Evolutionary conservation across 108 stramenopile genomes (phyloP).

Genomic region (Poteriospumella lacustris): DNA sequence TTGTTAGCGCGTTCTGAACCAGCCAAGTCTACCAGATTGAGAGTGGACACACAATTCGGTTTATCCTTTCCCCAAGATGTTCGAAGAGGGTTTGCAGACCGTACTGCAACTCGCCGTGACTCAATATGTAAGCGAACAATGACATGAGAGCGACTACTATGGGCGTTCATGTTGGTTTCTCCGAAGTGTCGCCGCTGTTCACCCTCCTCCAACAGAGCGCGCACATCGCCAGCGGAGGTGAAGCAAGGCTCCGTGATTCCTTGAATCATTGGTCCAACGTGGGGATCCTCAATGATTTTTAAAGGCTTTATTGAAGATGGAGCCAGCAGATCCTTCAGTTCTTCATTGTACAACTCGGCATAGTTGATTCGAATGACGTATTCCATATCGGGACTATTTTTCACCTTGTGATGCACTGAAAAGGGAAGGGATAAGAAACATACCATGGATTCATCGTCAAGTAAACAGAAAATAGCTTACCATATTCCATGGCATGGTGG

Average conservation of each 20-base stretch:
- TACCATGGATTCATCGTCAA: not conserved
- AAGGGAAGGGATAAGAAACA: not conserved
- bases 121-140: conserved; percentile 46
- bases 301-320: not conserved
- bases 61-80: conserved; percentile 23
- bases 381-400: not conserved
- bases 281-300: conserved; percentile 19
- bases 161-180: conserved; percentile 48
- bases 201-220: conserved; percentile 15
- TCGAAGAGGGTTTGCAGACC: not conserved
- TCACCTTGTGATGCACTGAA: not conserved
- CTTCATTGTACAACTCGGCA: conserved; percentile 27
- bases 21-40: conserved; percentile 50
- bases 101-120: not conserved
- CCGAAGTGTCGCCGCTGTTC: conserved; percentile 24
- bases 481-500: conserved; percentile 6
- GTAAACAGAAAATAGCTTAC: not conserved
- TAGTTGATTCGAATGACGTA: conserved; percentile 21
- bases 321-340: conserved; percentile 20
- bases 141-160: conserved; percentile 55
- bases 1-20: conserved; percentile 44
- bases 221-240: not conserved
- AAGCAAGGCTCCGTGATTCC: conserved; percentile 14
- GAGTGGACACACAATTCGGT: conserved; percentile 26
- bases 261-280: conserved; percentile 30